Percentiles rank a stretch among this genome's conserved stretches.
These are phyloP conservation scores for Gastrodia elata DNA, from an alignment of 106 monocot species.

Conservation along the genomic window DNA sequence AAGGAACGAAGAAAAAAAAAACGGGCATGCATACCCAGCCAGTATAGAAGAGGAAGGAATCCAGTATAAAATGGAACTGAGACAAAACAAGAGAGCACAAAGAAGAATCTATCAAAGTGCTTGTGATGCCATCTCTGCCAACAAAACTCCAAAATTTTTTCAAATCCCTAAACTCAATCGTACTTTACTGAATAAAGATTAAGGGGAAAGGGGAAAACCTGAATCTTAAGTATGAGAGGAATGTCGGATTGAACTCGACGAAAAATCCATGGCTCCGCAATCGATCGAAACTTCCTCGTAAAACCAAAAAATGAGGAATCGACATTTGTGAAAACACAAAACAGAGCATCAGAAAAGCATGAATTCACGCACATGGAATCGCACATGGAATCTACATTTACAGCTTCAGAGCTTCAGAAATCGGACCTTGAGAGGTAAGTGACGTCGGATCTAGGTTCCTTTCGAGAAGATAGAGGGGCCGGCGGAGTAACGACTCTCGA, in stretches of 20 bases:
- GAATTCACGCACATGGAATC: no score
- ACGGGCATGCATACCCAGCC: conserved; percentile 56
- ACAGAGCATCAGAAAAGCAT: no score
- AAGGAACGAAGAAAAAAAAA: not conserved
- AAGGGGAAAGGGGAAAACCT: conserved; percentile 24
- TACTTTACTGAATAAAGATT: not conserved
- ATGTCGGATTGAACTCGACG: conserved; percentile 49
- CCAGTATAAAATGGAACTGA: conserved; percentile 96
- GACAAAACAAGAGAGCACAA: conserved; percentile 67
- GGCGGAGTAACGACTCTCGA: no score
- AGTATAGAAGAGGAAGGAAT: conserved; percentile 82
- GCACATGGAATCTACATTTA: no score
- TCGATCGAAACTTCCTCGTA: conserved; percentile 42
- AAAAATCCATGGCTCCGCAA: conserved; percentile 61
- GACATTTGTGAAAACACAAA: no score
- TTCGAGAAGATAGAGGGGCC: no score
- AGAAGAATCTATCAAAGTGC: conserved; percentile 65
- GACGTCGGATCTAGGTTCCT: no score
- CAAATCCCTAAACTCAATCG: not conserved
- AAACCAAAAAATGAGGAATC: conserved; percentile 46
- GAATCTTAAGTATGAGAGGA: conserved; percentile 43
- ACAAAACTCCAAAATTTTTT: not conserved
- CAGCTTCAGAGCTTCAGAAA: no score
- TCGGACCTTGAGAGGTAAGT: no score
- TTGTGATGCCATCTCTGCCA: conserved; percentile 44